These are phyloP conservation scores for Cladosporium sp. DNA, from an alignment of 2,329 filamentous ascomycete genomes.

Conservation along the genomic window DNA sequence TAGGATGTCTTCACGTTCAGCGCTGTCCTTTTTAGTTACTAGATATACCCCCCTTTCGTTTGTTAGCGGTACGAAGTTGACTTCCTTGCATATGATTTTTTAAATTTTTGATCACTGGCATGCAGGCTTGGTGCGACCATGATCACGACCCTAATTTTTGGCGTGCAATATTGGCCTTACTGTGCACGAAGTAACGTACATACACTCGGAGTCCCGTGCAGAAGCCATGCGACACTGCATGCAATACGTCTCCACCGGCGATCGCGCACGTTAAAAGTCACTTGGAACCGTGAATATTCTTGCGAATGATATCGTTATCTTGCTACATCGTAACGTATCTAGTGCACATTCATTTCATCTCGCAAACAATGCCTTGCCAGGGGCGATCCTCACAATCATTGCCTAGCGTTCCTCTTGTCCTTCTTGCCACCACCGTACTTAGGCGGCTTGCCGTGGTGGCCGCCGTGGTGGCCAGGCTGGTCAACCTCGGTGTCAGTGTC, in stretches of 20 bases:
- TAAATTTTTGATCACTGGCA: not conserved
- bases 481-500: conserved; percentile 36
- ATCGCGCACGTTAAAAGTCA: not conserved
- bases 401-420: not conserved
- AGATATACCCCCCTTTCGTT: not conserved
- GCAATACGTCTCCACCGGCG: too few species aligned
- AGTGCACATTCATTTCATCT: not conserved
- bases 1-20: not conserved
- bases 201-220: not conserved
- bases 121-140: not conserved
- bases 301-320: not conserved
- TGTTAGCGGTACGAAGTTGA: not conserved
- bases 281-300: not conserved
- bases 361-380: not conserved
- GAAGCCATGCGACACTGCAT: not conserved
- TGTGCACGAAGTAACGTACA: not conserved
- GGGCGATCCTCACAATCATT: not conserved
- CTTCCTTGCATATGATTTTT: not conserved
- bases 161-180: not conserved
- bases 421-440: conserved; percentile 5
- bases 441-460: conserved; percentile 7
- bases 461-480: not conserved
- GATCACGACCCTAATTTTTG: not conserved
- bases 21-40: not conserved
- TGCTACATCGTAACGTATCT: not conserved